Base-by-base conservation (phyloP, 768 basidiomycete species). In the Steccherinum ochraceum region DNA sequence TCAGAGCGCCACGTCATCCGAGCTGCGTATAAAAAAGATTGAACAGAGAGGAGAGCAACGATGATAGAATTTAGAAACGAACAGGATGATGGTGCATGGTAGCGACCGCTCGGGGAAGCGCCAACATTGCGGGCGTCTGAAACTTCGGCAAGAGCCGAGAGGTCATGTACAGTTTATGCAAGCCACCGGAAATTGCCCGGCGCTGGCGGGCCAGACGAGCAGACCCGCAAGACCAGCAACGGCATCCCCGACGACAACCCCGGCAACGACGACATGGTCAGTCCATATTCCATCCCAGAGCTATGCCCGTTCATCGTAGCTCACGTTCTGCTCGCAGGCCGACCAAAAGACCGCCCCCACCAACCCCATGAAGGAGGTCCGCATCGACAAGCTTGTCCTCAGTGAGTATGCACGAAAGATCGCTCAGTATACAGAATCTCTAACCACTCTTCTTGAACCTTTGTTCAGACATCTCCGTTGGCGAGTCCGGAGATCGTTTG, bases 341-440 rank as follows among this genome's bases (percentile, higher is more conserved):
- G 91, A 93, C 66, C 80, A 84, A 75, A 90, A 91, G 73, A 85
- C 87, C 58, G 73, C 86, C 62, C 89, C 91, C 65, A 80, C 81
- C 63, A 95, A 96, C 81, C 83, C 86, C 68, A 93, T 93, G 93
- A 89, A 83, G 78, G 95, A 99, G 77, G 88, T 90, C 62, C 80
- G 82, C 60, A 93, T 96, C 72, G 94, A 96, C 75, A 99, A 99
- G 81, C 85, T 98, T 68, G 93, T 95, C 75, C 93, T 98, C 82
- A 98, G 95, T 98, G 73, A 67, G 93, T 89, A 43, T n/a, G n/a
- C n/a, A n/a, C n/a, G n/a, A n/a, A n/a, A n/a, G n/a, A n/a, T n/a
- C n/a, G n/a, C n/a, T n/a, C n/a, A n/a, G n/a, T n/a, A n/a, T n/a
- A n/a, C n/a, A n/a, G n/a, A n/a, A n/a, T n/a, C n/a, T n/a, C n/a